phyloP scores from a whole-genome alignment of 768 basidiomycete species.

The Suillus sp. region DNA sequence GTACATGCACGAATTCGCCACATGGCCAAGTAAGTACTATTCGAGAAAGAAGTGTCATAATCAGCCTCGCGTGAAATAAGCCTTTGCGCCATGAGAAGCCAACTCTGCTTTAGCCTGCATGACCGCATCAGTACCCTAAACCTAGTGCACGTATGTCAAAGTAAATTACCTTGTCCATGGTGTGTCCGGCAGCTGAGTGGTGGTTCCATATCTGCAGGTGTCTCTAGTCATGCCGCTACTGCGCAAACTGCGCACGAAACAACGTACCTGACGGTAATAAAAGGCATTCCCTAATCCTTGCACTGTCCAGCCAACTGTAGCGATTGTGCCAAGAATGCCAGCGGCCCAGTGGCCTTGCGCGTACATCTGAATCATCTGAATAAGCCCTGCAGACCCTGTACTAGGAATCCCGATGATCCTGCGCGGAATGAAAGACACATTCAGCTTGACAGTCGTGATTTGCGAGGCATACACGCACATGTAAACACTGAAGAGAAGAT shows the following conservation, averaged over 20 bases:
- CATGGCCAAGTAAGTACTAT: constrained; percentile 7
- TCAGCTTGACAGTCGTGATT: constrained; percentile 23
- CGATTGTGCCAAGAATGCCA: constrained; percentile 76
- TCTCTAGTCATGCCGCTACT: constrained; percentile 16
- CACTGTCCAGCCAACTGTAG: constrained; percentile 85
- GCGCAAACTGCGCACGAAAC: constrained; percentile 17
- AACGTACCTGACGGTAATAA: constrained; percentile 74
- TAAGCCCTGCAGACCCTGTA: constrained; percentile 93
- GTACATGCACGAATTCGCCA: constrained; percentile 20
- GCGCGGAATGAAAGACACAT: constrained; percentile 23
- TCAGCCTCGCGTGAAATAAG: constrained; percentile 85
- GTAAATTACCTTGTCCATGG: constrained; percentile 71
- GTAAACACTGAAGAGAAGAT: constrained; percentile 90
- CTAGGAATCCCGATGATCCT: constrained; percentile 96
- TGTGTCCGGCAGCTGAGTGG: constrained; percentile 82
- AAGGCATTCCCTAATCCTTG: constrained; percentile 83
- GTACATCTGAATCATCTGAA: constrained; percentile 88
- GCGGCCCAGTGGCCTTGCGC: constrained; percentile 70
- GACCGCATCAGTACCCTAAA: constrained; percentile 18
- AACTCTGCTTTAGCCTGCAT: constrained; percentile 80
- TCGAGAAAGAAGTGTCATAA: constrained; percentile 14
- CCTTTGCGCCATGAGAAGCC: constrained; percentile 81
- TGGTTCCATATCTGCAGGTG: constrained; percentile 68
- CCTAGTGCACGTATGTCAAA: background rate
- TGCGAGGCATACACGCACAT: constrained; percentile 55